These are phyloP conservation scores for Pelargonium nanum DNA, from an alignment of 345 rosid species.

Conservation along the genomic window DNA sequence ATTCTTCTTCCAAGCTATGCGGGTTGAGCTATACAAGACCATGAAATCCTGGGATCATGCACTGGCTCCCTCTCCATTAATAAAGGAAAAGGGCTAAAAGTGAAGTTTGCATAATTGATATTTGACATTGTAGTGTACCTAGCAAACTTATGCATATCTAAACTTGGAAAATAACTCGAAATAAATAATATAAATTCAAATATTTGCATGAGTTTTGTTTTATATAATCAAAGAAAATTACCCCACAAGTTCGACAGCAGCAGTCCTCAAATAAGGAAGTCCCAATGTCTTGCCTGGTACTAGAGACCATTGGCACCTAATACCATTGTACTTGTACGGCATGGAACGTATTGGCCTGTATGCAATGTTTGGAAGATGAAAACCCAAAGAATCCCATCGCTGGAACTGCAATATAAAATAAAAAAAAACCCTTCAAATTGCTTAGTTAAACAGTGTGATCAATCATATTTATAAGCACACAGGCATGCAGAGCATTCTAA, in stretches of 20 bases:
- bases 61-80: too few species aligned
- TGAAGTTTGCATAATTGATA: too few species aligned
- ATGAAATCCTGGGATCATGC: too few species aligned
- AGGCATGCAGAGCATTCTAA: too few species aligned
- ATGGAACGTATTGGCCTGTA: slow-evolving; percentile 4
- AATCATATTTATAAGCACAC: not conserved
- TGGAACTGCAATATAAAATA: slow-evolving; percentile 2
- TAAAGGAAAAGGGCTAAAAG: too few species aligned
- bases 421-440: too few species aligned
- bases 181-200: too few species aligned
- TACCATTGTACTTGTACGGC: slow-evolving; percentile 8
- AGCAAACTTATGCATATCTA: not conserved
- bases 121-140: too few species aligned
- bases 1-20: too few species aligned
- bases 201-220: not conserved
- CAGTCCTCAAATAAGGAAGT: slow-evolving; percentile 8
- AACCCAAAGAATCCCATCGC: slow-evolving; percentile 4
- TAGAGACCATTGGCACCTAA: slow-evolving; percentile 11
- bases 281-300: slow-evolving; percentile 6
- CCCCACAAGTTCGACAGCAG: not conserved
- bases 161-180: not conserved
- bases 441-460: slow-evolving; percentile 6
- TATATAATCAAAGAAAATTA: too few species aligned
- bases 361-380: slow-evolving; percentile 8
- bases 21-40: too few species aligned